Evolutionary conservation across 2,329 filamentous ascomycete genomes (phyloP).

Genomic region (Pezicula carpinea): DNA sequence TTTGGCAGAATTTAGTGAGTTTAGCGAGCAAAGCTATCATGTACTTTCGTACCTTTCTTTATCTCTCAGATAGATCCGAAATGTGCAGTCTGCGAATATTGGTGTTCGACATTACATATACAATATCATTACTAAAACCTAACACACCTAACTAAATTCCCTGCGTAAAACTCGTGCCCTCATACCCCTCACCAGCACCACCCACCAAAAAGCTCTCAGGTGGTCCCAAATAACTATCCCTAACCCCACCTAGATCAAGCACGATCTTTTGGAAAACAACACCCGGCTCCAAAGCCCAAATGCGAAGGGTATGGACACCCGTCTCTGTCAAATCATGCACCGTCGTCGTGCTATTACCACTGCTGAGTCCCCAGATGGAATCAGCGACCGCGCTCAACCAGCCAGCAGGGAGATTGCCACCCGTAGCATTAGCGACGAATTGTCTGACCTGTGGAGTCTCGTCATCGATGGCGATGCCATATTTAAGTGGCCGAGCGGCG

Average conservation of each 20-base stretch:
- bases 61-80: too few species aligned
- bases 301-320: conserved; percentile 28
- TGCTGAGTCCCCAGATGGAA: conserved; percentile 20
- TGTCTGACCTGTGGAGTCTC: conserved; percentile 31
- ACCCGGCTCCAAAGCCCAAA: conserved; percentile 32
- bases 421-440: conserved; percentile 18
- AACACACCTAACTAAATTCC: neutral
- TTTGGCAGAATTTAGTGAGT: too few species aligned
- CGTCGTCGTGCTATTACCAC: conserved; percentile 24
- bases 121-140: too few species aligned
- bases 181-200: conserved; percentile 4
- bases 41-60: too few species aligned
- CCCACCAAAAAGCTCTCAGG: conserved; percentile 30
- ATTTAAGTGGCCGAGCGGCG: conserved; percentile 43
- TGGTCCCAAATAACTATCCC: conserved; percentile 35
- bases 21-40: too few species aligned
- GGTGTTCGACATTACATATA: too few species aligned
- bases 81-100: too few species aligned
- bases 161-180: conserved; percentile 14
- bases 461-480: conserved; percentile 42
- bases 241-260: conserved; percentile 35
- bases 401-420: conserved; percentile 16
- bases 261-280: conserved; percentile 36
- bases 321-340: conserved; percentile 17
- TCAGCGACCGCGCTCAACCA: conserved; percentile 22